A percentile compares a stretch with the other conserved stretches of the same genome.
Conservation (phyloP, 1,139 yeast species). For the Debaryomyces nepalensis region DNA sequence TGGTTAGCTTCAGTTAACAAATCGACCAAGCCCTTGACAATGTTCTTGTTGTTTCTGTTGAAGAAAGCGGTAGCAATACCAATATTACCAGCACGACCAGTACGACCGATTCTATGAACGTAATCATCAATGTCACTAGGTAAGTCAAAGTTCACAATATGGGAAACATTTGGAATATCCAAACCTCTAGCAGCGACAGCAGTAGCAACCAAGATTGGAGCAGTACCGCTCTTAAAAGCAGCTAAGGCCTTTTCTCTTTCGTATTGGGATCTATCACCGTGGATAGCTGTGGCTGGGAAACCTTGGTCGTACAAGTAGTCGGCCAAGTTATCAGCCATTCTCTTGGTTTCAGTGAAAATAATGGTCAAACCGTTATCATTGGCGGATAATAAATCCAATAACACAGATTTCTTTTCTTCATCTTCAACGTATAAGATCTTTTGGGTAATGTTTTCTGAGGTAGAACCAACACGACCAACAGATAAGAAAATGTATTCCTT, state of each 20-base stretch:
- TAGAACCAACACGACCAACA: slow-evolving; percentile 98
- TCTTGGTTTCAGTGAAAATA: slow-evolving; percentile 96
- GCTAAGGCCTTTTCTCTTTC: slow-evolving; percentile 98
- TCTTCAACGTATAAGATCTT: slow-evolving; percentile 92
- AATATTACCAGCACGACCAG: slow-evolving; percentile 99
- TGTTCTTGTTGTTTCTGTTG: slow-evolving; percentile 91
- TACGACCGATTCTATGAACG: slow-evolving; percentile 99
- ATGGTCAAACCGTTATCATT: slow-evolving; percentile 86
- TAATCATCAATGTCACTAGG: slow-evolving; percentile 98
- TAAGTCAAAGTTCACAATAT: slow-evolving; percentile 94
- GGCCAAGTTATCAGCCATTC: slow-evolving; percentile 96
- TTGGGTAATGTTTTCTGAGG: slow-evolving; percentile 97
- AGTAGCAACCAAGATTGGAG: slow-evolving; percentile 95
- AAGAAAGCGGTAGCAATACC: slow-evolving; percentile 98
- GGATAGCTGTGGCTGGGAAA: slow-evolving; percentile 97
- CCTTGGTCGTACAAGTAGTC: slow-evolving; percentile 88
- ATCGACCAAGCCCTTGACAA: slow-evolving; percentile 86
- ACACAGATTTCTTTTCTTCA: slow-evolving; percentile 88
- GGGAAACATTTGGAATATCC: slow-evolving; percentile 98
- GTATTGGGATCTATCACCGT: slow-evolving; percentile 97
- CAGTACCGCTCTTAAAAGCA: slow-evolving; percentile 81
- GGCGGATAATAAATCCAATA: slow-evolving; percentile 82
- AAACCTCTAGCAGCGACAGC: slow-evolving; percentile 99
- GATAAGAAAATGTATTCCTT: slow-evolving; percentile 94
- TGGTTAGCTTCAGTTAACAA: slow-evolving; percentile 95